Conservation (phyloP, 345 rosid genomes). For the Populus pruinosa region DNA sequence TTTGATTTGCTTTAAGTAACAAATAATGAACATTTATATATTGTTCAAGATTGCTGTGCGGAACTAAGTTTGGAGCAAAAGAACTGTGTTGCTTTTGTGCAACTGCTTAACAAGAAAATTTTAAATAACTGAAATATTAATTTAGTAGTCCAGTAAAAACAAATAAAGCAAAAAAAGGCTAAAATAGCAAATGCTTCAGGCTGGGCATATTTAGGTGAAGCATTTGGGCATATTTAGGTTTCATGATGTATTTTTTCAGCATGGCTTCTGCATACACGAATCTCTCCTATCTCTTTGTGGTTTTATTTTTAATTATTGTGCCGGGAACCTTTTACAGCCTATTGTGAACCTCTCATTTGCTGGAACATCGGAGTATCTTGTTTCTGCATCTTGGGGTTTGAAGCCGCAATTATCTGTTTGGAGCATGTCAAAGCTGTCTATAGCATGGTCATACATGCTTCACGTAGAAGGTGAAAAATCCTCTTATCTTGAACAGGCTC, state of each 20-base stretch:
- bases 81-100: not conserved
- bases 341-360: conserved; percentile 60
- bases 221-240: not conserved
- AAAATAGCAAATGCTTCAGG: not conserved
- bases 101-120: not conserved
- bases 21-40: not conserved
- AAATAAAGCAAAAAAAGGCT: not conserved
- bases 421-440: conserved; percentile 63
- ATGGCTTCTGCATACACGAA: not conserved
- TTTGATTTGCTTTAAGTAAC: not conserved
- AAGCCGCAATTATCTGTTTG: conserved; percentile 73
- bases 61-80: not conserved
- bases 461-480: conserved; percentile 62
- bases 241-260: not conserved
- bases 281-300: not conserved
- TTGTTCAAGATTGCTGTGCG: not conserved
- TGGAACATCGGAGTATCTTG: conserved; percentile 74
- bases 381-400: conserved; percentile 58
- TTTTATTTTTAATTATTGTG: not conserved
- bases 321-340: conserved; percentile 47
- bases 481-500: not conserved
- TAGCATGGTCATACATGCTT: conserved; percentile 78
- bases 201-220: not conserved
- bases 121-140: not conserved
- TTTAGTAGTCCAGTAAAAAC: not conserved